Conservation (phyloP, 2,329 filamentous ascomycete species). For the Verticillium isaacii region DNA sequence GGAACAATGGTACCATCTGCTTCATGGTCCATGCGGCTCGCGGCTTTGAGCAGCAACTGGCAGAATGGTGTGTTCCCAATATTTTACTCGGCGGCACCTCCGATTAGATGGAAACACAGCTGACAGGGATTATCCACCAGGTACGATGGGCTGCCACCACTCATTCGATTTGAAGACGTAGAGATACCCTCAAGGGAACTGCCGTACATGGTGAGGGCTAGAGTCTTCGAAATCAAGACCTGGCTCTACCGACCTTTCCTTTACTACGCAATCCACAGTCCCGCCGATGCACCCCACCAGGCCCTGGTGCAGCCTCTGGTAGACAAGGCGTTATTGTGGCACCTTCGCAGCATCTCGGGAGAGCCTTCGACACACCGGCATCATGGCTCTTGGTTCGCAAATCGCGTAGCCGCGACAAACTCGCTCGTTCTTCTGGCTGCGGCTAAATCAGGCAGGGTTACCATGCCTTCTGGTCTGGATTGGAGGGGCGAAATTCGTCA, state of each 20-base stretch:
- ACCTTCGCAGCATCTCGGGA: conserved; percentile 13
- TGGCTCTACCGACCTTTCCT: conserved; percentile 16
- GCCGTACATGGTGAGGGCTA: not conserved
- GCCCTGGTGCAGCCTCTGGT: conserved; percentile 11
- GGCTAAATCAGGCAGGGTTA: conserved; percentile 10
- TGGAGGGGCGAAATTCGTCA: not conserved
- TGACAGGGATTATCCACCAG: not conserved
- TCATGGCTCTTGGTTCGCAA: conserved; percentile 24
- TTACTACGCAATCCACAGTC: conserved; percentile 14
- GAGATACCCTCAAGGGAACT: not conserved
- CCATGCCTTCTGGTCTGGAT: not conserved
- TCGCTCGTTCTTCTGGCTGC: conserved; percentile 21
- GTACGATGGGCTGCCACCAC: not conserved
- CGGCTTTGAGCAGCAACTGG: conserved; percentile 8
- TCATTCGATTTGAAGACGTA: not conserved
- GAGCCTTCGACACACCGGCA: conserved; percentile 22
- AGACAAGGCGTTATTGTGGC: conserved; percentile 16
- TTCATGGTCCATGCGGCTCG: conserved; percentile 13
- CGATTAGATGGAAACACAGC: not conserved
- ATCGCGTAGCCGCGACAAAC: conserved; percentile 13
- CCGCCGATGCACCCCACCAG: not conserved
- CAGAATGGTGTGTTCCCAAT: not conserved
- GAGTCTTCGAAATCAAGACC: conserved; percentile 7
- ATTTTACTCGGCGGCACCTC: not conserved
- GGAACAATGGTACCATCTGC: conserved; percentile 8